Percentiles rank a stretch among this genome's conserved stretches.
phyloP scores from a whole-genome alignment of 495 filamentous ascomycete species.

The Penicillium alfredii region DNA sequence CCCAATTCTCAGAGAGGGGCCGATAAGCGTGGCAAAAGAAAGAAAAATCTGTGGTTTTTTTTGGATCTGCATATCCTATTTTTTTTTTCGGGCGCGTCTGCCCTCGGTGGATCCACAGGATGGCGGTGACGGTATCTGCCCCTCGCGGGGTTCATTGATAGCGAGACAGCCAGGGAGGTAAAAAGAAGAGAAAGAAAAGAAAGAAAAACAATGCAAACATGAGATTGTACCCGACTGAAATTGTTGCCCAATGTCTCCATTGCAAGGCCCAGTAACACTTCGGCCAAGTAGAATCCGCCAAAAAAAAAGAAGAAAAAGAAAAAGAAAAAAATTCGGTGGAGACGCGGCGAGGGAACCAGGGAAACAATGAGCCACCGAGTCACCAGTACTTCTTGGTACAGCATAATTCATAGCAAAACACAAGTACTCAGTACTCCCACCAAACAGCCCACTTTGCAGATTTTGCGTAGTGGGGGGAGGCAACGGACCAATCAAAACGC shows the following conservation, averaged over 20 bases:
- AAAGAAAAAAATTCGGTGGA: conserved; percentile 32
- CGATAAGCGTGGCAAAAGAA: no score
- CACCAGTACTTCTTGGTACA: conserved; percentile 5
- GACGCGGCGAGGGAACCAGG: conserved; percentile 22
- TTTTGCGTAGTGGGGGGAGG: no score
- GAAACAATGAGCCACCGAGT: conserved; percentile 22
- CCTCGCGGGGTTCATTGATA: conserved; percentile 12
- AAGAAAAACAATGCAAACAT: conserved; percentile 20
- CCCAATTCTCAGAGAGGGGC: no score
- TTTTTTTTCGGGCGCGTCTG: no score
- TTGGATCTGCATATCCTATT: no score
- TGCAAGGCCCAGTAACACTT: conserved; percentile 47
- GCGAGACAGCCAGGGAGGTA: no score
- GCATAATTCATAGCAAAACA: neutral
- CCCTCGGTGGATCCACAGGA: conserved; percentile 10
- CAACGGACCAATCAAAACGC: no score
- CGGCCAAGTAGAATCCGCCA: conserved; percentile 18
- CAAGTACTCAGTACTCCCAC: conserved; percentile 3
- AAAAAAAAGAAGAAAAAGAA: conserved; percentile 10
- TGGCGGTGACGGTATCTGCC: conserved; percentile 19
- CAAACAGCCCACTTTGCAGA: conserved; percentile 29
- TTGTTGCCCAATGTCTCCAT: conserved; percentile 33
- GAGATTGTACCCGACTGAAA: no score
- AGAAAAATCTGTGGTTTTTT: neutral
- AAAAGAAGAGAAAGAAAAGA: conserved; percentile 14